Conservation (phyloP, 192 early-diverging fungal species). For the Polychytrium aggregatum region DNA sequence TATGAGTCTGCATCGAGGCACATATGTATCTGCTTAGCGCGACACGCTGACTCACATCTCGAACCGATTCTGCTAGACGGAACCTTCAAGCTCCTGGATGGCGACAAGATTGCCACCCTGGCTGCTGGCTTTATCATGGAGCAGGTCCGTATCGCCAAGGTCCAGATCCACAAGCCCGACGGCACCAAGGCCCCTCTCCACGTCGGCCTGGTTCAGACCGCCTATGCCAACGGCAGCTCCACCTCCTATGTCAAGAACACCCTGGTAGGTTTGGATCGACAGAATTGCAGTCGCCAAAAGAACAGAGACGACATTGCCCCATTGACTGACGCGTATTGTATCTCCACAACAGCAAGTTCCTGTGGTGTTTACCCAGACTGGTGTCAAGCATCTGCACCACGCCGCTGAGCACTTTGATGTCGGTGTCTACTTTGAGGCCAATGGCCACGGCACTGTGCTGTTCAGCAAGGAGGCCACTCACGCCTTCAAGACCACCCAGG, state of each 20-base stretch:
- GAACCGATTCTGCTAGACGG: slow-evolving; percentile 32
- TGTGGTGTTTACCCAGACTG: slow-evolving; percentile 90
- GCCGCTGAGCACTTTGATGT: slow-evolving; percentile 94
- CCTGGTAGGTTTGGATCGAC: slow-evolving; percentile 42
- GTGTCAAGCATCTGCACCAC: slow-evolving; percentile 99
- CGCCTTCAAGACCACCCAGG: slow-evolving; percentile 56
- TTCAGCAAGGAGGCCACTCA: slow-evolving; percentile 73
- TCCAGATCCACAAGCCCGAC: slow-evolving; percentile 43
- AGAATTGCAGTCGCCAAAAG: not conserved
- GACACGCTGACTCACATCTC: not conserved
- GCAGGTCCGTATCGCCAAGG: slow-evolving; percentile 65
- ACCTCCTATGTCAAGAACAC: slow-evolving; percentile 83
- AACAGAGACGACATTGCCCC: too few relatives aligned
- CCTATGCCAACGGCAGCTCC: slow-evolving; percentile 97
- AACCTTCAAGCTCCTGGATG: slow-evolving; percentile 95
- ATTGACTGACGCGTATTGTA: too few relatives aligned
- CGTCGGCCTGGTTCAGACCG: slow-evolving; percentile 97
- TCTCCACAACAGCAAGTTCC: slow-evolving; percentile 79
- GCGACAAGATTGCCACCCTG: slow-evolving; percentile 97
- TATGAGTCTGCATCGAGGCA: not conserved
- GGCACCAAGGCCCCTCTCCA: slow-evolving; percentile 36
- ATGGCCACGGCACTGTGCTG: slow-evolving; percentile 97
- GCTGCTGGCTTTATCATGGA: slow-evolving; percentile 90
- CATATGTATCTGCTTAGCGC: not conserved
- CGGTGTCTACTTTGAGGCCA: slow-evolving; percentile 99